Evolutionary conservation across 208 protist genomes (phyloP).

Genomic region (Porcisia hertigi): DNA sequence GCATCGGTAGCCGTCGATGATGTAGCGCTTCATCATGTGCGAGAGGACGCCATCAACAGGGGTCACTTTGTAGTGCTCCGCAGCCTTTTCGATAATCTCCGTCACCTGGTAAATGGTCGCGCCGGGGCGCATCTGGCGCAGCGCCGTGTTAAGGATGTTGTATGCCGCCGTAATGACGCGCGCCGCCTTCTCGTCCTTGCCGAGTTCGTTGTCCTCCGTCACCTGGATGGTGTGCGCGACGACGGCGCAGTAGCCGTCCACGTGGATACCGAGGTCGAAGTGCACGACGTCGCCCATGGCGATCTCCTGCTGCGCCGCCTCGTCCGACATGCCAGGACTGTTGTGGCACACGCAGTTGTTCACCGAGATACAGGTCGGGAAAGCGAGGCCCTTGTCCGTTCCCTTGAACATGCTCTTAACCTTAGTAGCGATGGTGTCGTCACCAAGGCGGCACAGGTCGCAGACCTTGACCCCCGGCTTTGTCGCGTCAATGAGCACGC

Average conservation of each 20-base stretch:
- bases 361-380: conserved; percentile 98
- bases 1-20: conserved; percentile 97
- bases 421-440: conserved; percentile 85
- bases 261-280: conserved; percentile 98
- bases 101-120: conserved; percentile 93
- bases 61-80: conserved; percentile 92
- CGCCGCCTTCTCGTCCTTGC: conserved; percentile 85
- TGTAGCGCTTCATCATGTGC: conserved; percentile 97
- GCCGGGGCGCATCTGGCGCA: conserved; percentile 90
- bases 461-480: conserved; percentile 89
- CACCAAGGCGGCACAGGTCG: conserved; percentile 87
- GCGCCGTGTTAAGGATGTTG: conserved; percentile 92
- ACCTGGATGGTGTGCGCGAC: conserved; percentile 97
- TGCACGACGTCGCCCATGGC: conserved; percentile 96
- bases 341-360: conserved; percentile 99
- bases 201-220: conserved; percentile 78
- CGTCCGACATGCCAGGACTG: conserved; percentile 93
- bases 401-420: conserved; percentile 93
- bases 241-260: conserved; percentile 98
- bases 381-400: conserved; percentile 98
- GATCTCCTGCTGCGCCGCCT: conserved; percentile 72
- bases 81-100: conserved; percentile 95
- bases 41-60: conserved; percentile 97
- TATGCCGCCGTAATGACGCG: conserved; percentile 96
- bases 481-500: conserved; percentile 79